Conservation (phyloP, 306 rosid species). For the Inga laurina region DNA sequence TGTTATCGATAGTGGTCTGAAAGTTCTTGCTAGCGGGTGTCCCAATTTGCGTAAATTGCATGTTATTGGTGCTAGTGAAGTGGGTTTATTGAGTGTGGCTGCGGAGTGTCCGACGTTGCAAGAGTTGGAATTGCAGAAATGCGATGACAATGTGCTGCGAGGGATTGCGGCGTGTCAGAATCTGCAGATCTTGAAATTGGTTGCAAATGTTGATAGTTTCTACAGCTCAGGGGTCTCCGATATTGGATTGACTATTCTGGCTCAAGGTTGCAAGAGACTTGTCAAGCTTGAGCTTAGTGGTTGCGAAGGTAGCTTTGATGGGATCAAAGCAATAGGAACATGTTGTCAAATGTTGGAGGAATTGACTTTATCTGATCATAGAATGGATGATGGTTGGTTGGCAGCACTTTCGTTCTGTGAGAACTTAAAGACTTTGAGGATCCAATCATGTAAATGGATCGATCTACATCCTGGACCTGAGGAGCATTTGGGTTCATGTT, state of each 20-base stretch:
- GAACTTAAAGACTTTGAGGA: constrained; percentile 77
- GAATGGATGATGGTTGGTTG: constrained; percentile 93
- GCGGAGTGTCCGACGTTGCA: constrained; percentile 63
- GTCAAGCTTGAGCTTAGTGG: constrained; percentile 85
- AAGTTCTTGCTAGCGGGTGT: constrained; percentile 50
- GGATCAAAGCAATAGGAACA: constrained; percentile 83
- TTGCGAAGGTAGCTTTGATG: constrained; percentile 89
- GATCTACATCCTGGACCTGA: constrained; percentile 63
- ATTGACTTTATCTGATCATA: constrained; percentile 62
- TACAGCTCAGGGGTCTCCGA: constrained; percentile 70
- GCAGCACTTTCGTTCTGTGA: constrained; percentile 74
- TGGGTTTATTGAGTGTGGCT: constrained; percentile 58
- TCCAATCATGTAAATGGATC: constrained; percentile 63
- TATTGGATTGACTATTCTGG: constrained; percentile 78
- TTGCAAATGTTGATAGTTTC: constrained; percentile 59
- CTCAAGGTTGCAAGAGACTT: constrained; percentile 81
- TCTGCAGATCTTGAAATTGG: constrained; percentile 68
- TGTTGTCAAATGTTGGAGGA: constrained; percentile 94
- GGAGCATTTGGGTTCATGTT: constrained; percentile 70
- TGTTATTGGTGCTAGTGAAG: constrained; percentile 57
- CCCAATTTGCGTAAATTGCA: constrained; percentile 61
- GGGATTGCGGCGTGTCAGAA: constrained; percentile 69
- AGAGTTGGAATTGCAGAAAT: constrained; percentile 63
- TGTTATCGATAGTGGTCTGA: constrained; percentile 55
- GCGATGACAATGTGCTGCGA: constrained; percentile 56